phyloP scores from a whole-genome alignment of 371 early-diverging fungal species.

The Syncephalastrum monosporum region DNA sequence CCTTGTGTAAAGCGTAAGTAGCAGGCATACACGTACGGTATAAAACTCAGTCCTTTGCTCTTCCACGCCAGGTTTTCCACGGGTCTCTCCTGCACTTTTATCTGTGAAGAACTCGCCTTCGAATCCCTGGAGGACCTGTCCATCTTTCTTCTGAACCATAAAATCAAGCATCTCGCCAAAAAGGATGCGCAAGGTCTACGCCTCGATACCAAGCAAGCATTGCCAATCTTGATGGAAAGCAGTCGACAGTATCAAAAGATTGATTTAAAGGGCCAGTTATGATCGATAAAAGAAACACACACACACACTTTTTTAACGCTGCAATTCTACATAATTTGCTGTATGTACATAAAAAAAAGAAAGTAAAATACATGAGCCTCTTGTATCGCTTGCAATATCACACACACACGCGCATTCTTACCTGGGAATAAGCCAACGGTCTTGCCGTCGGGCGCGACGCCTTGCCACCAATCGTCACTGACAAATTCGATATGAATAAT shows the following conservation, averaged over 20 bases:
- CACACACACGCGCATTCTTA: slow-evolving; percentile 24
- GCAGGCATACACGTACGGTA: neutral
- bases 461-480: slow-evolving; percentile 94
- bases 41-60: neutral
- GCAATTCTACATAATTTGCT: slow-evolving; percentile 25
- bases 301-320: slow-evolving; percentile 5
- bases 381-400: neutral
- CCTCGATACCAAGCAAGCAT: slow-evolving; percentile 53
- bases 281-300: neutral
- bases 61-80: slow-evolving; percentile 45
- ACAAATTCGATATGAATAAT: slow-evolving; percentile 81
- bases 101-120: slow-evolving; percentile 51
- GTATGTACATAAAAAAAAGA: neutral
- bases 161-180: slow-evolving; percentile 10
- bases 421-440: slow-evolving; percentile 77
- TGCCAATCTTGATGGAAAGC: slow-evolving; percentile 39
- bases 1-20: slow-evolving; percentile 69
- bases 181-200: slow-evolving; percentile 8
- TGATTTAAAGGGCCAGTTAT: slow-evolving; percentile 68
- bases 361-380: neutral
- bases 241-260: slow-evolving; percentile 56
- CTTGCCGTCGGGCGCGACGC: slow-evolving; percentile 53
- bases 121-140: slow-evolving; percentile 23
- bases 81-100: slow-evolving; percentile 37
- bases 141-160: slow-evolving; percentile 40